Evolutionary conservation across 2,329 filamentous ascomycete genomes (phyloP).

Genomic region (Onygenales sp.): DNA sequence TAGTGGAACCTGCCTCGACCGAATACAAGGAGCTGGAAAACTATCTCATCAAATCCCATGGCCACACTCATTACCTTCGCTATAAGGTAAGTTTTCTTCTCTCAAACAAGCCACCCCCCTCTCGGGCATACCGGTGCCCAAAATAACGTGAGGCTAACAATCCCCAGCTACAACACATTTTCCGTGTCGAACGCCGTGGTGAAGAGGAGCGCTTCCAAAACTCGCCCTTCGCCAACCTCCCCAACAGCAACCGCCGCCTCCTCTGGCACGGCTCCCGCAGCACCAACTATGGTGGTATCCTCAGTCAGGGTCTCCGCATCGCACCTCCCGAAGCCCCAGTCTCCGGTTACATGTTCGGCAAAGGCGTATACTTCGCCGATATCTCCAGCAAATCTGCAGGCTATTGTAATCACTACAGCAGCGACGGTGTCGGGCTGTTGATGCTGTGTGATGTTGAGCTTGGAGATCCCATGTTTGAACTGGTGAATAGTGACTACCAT

Average conservation of each 20-base stretch:
- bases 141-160: conserved; percentile 7
- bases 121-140: conserved; percentile 4
- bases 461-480: conserved; percentile 61
- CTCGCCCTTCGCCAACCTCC: conserved; percentile 42
- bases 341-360: conserved; percentile 79
- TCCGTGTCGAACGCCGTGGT: conserved; percentile 67
- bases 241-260: conserved; percentile 59
- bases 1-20: conserved; percentile 43
- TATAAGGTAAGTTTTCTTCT: conserved; percentile 20
- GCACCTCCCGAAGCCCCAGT: conserved; percentile 69
- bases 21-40: conserved; percentile 58
- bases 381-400: conserved; percentile 74
- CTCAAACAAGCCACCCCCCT: neutral
- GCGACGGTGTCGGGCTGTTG: conserved; percentile 62
- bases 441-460: conserved; percentile 79
- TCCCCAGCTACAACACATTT: conserved; percentile 58
- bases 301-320: conserved; percentile 81
- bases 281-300: conserved; percentile 80
- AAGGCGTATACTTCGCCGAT: conserved; percentile 81
- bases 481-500: conserved; percentile 47
- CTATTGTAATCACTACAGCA: conserved; percentile 57
- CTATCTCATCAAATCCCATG: conserved; percentile 60
- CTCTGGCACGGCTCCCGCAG: conserved; percentile 80
- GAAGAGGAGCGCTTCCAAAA: conserved; percentile 60
- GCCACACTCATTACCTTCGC: conserved; percentile 52